phyloP scores from a whole-genome alignment of 2,329 filamentous ascomycete species.

The Cordyceps tenuipes region DNA sequence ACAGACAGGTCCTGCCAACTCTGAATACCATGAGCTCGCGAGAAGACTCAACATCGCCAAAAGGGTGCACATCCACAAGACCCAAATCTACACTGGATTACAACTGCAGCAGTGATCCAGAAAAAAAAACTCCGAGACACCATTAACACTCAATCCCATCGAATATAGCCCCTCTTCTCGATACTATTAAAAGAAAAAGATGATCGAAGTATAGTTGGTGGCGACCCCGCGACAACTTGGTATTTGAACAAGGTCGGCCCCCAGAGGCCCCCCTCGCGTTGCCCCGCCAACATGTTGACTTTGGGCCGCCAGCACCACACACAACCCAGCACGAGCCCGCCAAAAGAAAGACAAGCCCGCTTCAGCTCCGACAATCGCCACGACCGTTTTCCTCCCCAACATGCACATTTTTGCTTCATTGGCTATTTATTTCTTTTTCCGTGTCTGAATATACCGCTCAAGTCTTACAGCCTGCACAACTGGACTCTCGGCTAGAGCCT shows the following conservation, averaged over 20 bases:
- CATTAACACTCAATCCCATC: neutral
- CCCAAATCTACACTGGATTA: neutral
- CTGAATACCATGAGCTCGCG: neutral
- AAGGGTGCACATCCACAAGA: neutral
- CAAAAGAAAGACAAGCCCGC: constrained; percentile 2
- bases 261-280: constrained; percentile 17
- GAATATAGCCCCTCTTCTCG: constrained; percentile 2
- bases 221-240: constrained; percentile 2
- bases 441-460: neutral
- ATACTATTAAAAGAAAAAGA: neutral
- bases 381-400: constrained; percentile 13
- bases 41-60: neutral
- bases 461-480: neutral
- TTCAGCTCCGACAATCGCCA: constrained; percentile 5
- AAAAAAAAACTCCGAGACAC: constrained; percentile 1
- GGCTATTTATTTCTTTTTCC: neutral
- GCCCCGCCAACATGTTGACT: constrained; percentile 28
- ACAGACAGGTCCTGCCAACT: neutral
- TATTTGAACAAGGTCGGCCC: neutral
- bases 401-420: constrained; percentile 7
- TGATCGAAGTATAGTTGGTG: neutral
- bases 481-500: neutral
- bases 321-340: constrained; percentile 8
- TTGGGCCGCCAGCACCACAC: constrained; percentile 16
- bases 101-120: neutral